Percentiles rank a stretch among this genome's conserved stretches.
phyloP scores from a whole-genome alignment of 2,329 filamentous ascomycete species.

The Monosporascus sp. region DNA sequence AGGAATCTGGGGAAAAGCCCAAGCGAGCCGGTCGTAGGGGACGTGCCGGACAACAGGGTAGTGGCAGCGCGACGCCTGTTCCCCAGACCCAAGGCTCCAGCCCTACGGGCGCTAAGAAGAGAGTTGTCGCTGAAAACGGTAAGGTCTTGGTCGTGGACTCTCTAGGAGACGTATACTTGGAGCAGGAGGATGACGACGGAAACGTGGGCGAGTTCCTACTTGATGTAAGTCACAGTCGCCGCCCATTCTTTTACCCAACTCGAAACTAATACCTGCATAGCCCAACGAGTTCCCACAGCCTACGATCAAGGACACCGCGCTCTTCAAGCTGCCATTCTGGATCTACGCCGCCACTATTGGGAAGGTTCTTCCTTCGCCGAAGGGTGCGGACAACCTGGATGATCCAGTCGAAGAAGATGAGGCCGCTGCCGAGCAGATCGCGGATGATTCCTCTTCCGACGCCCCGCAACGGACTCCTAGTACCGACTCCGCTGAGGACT shows the following conservation, averaged over 20 bases:
- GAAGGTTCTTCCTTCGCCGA: slow-evolving; percentile 37
- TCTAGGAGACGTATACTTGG: slow-evolving; percentile 87
- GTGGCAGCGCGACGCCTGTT: slow-evolving; percentile 48
- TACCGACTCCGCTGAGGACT: slow-evolving; percentile 56
- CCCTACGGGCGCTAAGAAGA: slow-evolving; percentile 73
- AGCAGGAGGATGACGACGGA: slow-evolving; percentile 85
- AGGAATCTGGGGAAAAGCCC: slow-evolving; percentile 55
- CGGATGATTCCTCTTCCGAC: slow-evolving; percentile 39
- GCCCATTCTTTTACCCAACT: slow-evolving; percentile 7
- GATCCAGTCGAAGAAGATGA: slow-evolving; percentile 31
- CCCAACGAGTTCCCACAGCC: slow-evolving; percentile 74
- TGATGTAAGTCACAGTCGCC: slow-evolving; percentile 60
- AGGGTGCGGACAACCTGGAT: slow-evolving; percentile 20
- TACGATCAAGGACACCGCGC: slow-evolving; percentile 73
- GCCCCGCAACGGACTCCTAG: slow-evolving; percentile 46
- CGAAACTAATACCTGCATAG: slow-evolving; percentile 35
- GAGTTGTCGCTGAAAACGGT: slow-evolving; percentile 88
- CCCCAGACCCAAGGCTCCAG: slow-evolving; percentile 46
- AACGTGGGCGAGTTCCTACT: slow-evolving; percentile 77
- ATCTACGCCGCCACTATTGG: slow-evolving; percentile 54
- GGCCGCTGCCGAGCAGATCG: slow-evolving; percentile 24
- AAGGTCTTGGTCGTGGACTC: slow-evolving; percentile 93
- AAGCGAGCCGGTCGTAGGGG: slow-evolving; percentile 33
- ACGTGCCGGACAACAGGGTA: slow-evolving; percentile 30
- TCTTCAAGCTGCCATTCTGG: slow-evolving; percentile 74